A percentile compares a stretch with the other conserved stretches of the same genome.
phyloP scores from a whole-genome alignment of 2,329 filamentous ascomycete species.

The Aspergillus neoniger region DNA sequence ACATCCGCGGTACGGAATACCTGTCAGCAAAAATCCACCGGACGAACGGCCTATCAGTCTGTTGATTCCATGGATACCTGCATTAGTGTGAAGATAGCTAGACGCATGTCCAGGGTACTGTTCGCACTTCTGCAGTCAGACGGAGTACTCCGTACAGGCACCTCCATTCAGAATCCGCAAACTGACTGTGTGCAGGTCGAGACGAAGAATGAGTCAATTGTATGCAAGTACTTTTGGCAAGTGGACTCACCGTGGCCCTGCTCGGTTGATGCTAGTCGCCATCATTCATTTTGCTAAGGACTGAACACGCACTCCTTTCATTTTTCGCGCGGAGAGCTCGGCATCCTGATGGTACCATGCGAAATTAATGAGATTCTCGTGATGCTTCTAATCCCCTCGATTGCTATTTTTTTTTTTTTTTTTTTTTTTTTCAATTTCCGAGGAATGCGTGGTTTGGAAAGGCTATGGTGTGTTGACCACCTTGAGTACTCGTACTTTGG shows the following conservation, averaged over 20 bases:
- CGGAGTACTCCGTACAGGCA: not conserved
- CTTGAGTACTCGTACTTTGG: not conserved
- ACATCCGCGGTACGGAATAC: not conserved
- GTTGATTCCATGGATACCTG: slow-evolving; percentile 2
- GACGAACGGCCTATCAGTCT: not conserved
- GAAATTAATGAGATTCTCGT: not conserved
- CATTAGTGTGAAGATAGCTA: slow-evolving; percentile 2
- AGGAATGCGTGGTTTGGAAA: not conserved
- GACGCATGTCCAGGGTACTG: not conserved
- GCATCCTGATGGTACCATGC: not conserved
- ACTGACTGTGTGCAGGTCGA: not conserved
- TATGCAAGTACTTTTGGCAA: not conserved
- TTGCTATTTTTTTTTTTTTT: no score
- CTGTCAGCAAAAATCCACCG: slow-evolving; percentile 1
- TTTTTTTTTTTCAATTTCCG: not conserved
- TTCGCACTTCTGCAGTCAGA: not conserved
- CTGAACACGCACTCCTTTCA: not conserved
- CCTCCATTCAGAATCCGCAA: not conserved
- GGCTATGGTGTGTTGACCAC: not conserved
- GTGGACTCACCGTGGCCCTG: not conserved
- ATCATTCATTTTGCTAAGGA: not conserved
- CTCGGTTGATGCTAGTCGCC: not conserved
- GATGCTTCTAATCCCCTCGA: not conserved
- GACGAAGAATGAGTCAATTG: not conserved
- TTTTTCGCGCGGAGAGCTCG: not conserved